Percentiles rank a stretch among this genome's conserved stretches.
phyloP scores from a whole-genome alignment of 2,329 filamentous ascomycete species.

The Pyrenochaeta sp. region DNA sequence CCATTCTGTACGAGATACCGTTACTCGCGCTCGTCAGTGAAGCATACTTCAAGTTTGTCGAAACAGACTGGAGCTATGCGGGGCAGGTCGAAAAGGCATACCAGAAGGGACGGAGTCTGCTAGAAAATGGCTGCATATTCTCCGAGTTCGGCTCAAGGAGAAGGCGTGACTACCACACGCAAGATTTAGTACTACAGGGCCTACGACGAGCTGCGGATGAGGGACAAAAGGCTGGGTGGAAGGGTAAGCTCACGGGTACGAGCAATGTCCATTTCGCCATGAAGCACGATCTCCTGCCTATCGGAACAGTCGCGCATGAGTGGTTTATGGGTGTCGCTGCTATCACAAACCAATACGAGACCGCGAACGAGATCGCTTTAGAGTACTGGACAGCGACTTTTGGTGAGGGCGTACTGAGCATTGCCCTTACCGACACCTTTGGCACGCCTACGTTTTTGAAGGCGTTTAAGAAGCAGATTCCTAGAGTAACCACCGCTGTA shows the following conservation, averaged over 20 bases:
- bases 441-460: constrained; percentile 89
- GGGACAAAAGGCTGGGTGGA: constrained; percentile 68
- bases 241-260: constrained; percentile 82
- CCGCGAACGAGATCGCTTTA: constrained; percentile 84
- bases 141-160: constrained; percentile 94
- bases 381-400: constrained; percentile 92
- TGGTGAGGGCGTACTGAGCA: constrained; percentile 80
- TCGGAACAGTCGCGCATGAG: constrained; percentile 94
- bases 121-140: constrained; percentile 85
- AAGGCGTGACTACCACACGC: constrained; percentile 91
- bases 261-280: constrained; percentile 98
- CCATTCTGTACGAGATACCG: constrained; percentile 97
- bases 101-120: constrained; percentile 77
- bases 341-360: constrained; percentile 83
- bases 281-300: constrained; percentile 83
- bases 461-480: constrained; percentile 77
- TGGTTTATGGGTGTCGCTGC: constrained; percentile 99
- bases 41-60: constrained; percentile 96
- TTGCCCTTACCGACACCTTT: constrained; percentile 96
- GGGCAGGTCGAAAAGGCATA: constrained; percentile 87
- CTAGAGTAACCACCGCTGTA: constrained; percentile 53
- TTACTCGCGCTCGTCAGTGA: constrained; percentile 91
- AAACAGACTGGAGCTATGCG: constrained; percentile 89
- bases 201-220: constrained; percentile 81
- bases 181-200: constrained; percentile 88